Evolutionary conservation across 495 filamentous ascomycete genomes (phyloP).

Genomic region (Annulohypoxylon nitens): DNA sequence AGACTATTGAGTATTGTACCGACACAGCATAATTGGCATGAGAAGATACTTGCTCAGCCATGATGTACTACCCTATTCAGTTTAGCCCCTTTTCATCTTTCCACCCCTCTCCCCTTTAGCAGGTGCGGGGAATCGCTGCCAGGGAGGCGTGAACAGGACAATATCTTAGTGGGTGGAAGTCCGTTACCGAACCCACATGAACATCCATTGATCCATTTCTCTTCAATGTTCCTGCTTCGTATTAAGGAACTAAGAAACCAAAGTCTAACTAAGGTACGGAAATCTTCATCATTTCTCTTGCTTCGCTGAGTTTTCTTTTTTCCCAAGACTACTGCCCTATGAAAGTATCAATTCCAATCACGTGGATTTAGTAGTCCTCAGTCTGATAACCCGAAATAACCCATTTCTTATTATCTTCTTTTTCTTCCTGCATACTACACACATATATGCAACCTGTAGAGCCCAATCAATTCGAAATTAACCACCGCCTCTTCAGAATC

Average conservation of each 20-base stretch:
- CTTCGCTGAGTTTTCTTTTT: not conserved
- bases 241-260: not conserved
- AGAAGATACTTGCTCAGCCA: conserved; percentile 19
- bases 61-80: not conserved
- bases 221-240: conserved; percentile 3
- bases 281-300: conserved; percentile 7
- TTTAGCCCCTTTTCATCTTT: conserved; percentile 25
- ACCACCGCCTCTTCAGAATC: conserved; percentile 6
- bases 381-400: not conserved
- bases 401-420: not conserved
- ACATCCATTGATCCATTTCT: not conserved
- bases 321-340: conserved; percentile 6
- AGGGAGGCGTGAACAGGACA: not conserved
- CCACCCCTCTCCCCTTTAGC: conserved; percentile 1
- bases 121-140: conserved; percentile 4
- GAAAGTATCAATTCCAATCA: conserved; percentile 22
- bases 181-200: conserved; percentile 14
- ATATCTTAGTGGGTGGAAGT: conserved; percentile 2
- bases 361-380: conserved; percentile 21
- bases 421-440: not conserved
- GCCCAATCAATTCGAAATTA: conserved; percentile 2
- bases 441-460: not conserved
- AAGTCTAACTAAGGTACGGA: not conserved
- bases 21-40: conserved; percentile 11
- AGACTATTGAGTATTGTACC: conserved; percentile 20